These are phyloP conservation scores for Betula pendula DNA, from an alignment of 306 rosid species.

Conservation along the genomic window DNA sequence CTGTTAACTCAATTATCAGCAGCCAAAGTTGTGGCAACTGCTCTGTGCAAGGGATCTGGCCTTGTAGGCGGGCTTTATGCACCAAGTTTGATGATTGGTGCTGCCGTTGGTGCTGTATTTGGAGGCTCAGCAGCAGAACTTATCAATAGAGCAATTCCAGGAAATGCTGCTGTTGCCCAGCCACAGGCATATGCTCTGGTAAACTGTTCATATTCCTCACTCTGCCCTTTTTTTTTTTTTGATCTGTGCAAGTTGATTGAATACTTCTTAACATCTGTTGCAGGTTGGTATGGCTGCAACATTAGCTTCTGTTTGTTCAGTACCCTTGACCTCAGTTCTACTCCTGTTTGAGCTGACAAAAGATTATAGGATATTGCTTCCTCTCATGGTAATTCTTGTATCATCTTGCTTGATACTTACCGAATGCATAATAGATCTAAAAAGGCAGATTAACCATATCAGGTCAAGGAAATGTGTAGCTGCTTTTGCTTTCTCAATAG, in stretches of 20 bases:
- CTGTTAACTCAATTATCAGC: constrained; percentile 74
- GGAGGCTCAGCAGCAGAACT: constrained; percentile 93
- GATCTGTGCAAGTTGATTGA: constrained; percentile 26
- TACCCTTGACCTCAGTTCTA: constrained; percentile 94
- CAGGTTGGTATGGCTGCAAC: constrained; percentile 99
- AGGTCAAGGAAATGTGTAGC: neutral
- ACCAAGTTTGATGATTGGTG: constrained; percentile 99
- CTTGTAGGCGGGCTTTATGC: constrained; percentile 98
- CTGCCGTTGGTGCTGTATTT: constrained; percentile 98
- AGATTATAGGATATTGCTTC: constrained; percentile 95
- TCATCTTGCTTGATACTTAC: constrained; percentile 10
- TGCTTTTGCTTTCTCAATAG: neutral
- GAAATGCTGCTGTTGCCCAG: constrained; percentile 96
- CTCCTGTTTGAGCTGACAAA: constrained; percentile 98
- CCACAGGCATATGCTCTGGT: constrained; percentile 99
- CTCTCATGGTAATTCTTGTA: constrained; percentile 82
- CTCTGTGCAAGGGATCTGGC: constrained; percentile 98
- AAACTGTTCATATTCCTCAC: constrained; percentile 12
- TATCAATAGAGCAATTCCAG: constrained; percentile 87
- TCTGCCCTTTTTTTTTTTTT: neutral
- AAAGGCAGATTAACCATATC: neutral
- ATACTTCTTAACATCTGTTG: constrained; percentile 20
- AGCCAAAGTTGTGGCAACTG: constrained; percentile 94
- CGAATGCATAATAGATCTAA: neutral
- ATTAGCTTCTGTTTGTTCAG: constrained; percentile 93